phyloP scores from a whole-genome alignment of 768 basidiomycete species.

The Leccinum subgranulosum region DNA sequence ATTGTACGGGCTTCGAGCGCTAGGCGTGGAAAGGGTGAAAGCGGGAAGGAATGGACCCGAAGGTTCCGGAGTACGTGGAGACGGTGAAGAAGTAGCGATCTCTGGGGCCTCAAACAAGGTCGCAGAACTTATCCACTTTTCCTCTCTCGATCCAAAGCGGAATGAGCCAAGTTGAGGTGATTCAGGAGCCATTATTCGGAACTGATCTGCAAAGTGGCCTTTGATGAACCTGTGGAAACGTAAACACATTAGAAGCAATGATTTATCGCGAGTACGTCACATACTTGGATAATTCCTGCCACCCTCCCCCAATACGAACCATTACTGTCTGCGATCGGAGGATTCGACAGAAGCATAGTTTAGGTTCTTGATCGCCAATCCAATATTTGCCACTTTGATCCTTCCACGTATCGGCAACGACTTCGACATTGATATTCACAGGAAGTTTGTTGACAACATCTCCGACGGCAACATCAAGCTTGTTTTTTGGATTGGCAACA shows the following conservation, averaged over 20 bases:
- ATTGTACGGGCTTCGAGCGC: constrained; percentile 44
- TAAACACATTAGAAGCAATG: background rate
- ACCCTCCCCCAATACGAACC: constrained; percentile 95
- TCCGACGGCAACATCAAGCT: constrained; percentile 90
- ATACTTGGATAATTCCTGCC: constrained; percentile 88
- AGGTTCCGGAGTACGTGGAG: constrained; percentile 70
- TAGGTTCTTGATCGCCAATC: constrained; percentile 91
- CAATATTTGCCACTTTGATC: constrained; percentile 94
- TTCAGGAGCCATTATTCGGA: constrained; percentile 63
- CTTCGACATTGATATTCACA: constrained; percentile 78
- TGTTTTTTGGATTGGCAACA: constrained; percentile 84
- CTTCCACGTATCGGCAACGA: constrained; percentile 81
- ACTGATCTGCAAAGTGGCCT: constrained; percentile 81
- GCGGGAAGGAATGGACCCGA: constrained; percentile 55
- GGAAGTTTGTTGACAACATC: constrained; percentile 88
- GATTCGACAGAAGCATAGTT: constrained; percentile 89
- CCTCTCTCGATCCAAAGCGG: constrained; percentile 46
- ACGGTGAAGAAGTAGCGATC: constrained; percentile 30
- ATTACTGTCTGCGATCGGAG: constrained; percentile 90
- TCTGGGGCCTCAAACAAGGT: constrained; percentile 61
- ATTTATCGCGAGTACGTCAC: constrained; percentile 24
- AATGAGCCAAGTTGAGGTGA: constrained; percentile 48
- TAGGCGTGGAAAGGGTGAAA: constrained; percentile 55
- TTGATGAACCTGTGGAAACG: constrained; percentile 67
- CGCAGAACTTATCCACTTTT: constrained; percentile 82